phyloP scores from a whole-genome alignment of 495 filamentous ascomycete genomes.

The Tuber umbilicatum region DNA sequence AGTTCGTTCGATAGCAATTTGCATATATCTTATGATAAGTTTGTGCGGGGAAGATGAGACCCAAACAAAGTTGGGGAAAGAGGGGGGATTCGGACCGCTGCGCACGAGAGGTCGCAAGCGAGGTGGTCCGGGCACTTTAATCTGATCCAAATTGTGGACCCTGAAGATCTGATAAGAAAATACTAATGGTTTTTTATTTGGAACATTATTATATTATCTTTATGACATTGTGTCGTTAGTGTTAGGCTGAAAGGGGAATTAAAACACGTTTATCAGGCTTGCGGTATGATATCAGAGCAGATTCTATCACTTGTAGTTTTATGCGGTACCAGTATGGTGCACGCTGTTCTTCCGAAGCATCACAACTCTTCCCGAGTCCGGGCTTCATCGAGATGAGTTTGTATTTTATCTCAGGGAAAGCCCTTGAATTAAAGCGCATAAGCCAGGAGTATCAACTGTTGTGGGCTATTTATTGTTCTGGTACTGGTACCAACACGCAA shows the following conservation, averaged over 20 bases:
- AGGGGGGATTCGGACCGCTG: not conserved
- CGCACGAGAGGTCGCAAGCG: not conserved
- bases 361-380: not conserved
- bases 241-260: not conserved
- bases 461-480: not conserved
- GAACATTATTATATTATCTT: not conserved
- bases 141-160: not conserved
- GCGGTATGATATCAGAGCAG: not conserved
- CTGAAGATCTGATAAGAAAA: not conserved
- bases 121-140: not conserved
- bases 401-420: not conserved
- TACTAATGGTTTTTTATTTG: not conserved
- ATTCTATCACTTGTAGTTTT: not conserved
- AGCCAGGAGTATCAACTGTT: not conserved
- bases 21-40: slow-evolving; percentile 1
- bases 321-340: not conserved
- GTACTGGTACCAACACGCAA: too few relatives aligned
- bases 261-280: not conserved
- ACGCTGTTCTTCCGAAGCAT: not conserved
- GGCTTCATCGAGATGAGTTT: not conserved
- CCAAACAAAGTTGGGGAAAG: not conserved
- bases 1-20: not conserved
- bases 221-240: not conserved
- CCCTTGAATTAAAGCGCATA: not conserved
- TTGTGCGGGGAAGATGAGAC: slow-evolving; percentile 23